phyloP scores from a whole-genome alignment of 1,284 basidiomycete genomes.

The Agroathelia rolfsii region DNA sequence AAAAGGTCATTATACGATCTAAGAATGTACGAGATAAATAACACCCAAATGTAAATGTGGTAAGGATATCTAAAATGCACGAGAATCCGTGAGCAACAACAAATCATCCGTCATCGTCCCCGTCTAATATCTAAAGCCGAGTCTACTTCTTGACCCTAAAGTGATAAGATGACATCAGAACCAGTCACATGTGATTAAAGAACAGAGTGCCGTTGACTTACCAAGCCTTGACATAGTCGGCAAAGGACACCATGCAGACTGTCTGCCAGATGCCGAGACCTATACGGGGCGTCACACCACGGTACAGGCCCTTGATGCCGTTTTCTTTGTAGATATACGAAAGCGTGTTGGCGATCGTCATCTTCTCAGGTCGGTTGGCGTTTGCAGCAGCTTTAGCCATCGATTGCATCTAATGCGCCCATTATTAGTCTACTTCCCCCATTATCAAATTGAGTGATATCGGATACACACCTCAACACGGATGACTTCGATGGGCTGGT shows the following conservation, averaged over 20 bases:
- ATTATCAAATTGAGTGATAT: background rate
- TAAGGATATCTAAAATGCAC: too few species aligned
- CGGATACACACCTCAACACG: conserved; percentile 66
- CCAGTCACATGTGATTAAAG: conserved; percentile 5
- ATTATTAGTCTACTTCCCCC: too few species aligned
- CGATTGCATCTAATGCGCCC: conserved; percentile 88
- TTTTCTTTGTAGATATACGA: conserved; percentile 93
- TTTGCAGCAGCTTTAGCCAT: conserved; percentile 78
- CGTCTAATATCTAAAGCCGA: conserved; percentile 6
- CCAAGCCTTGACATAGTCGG: conserved; percentile 89
- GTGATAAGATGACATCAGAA: background rate
- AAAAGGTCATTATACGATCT: too few species aligned
- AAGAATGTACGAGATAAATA: too few species aligned
- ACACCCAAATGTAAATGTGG: too few species aligned
- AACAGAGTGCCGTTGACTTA: too few species aligned
- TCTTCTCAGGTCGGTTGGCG: conserved; percentile 77
- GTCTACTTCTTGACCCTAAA: conserved; percentile 25
- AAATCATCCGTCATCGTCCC: too few species aligned
- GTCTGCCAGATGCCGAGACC: conserved; percentile 96
- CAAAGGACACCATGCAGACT: conserved; percentile 96
- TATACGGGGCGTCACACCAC: conserved; percentile 95
- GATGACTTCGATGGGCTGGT: conserved; percentile 97
- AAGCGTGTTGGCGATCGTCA: conserved; percentile 88
- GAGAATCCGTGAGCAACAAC: too few species aligned
- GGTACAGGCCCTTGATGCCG: conserved; percentile 94